A percentile compares a stretch with the other conserved stretches of the same genome.
Conservation (phyloP, 345 rosid species). For the Acer campestre region DNA sequence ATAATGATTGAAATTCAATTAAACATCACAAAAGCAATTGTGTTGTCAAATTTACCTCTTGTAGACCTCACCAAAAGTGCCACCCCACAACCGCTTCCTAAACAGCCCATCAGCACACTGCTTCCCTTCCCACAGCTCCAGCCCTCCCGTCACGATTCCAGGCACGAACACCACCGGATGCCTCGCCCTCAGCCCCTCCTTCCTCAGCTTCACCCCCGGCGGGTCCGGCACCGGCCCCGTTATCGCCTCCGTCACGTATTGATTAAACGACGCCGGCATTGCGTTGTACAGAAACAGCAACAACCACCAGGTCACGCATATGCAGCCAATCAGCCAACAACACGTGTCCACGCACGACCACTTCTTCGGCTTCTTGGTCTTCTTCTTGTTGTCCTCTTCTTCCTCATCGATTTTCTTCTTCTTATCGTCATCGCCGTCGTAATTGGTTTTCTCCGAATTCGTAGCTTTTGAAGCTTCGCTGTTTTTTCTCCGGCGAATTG, state of each 20-base stretch:
- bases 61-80: constrained; percentile 95
- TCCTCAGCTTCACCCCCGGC: constrained; percentile 79
- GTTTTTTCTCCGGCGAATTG: constrained; percentile 28
- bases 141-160: constrained; percentile 93
- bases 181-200: constrained; percentile 76
- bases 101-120: constrained; percentile 89
- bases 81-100: constrained; percentile 97
- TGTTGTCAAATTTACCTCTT: constrained; percentile 56
- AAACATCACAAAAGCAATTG: neutral
- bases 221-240: constrained; percentile 95
- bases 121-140: constrained; percentile 96
- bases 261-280: constrained; percentile 86
- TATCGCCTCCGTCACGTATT: constrained; percentile 87
- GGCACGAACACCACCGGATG: constrained; percentile 96
- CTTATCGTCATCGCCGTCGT: neutral
- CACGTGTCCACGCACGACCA: constrained; percentile 94
- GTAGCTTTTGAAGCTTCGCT: constrained; percentile 1
- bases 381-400: constrained; percentile 26
- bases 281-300: constrained; percentile 81
- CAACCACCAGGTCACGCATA: constrained; percentile 87
- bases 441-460: neutral
- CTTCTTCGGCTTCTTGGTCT: constrained; percentile 22
- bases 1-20: neutral
- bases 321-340: constrained; percentile 87
- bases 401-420: constrained; percentile 2